A percentile compares a stretch with the other conserved stretches of the same genome.
Evolutionary conservation across 495 filamentous ascomycete genomes (phyloP).

Genomic region (Physcia stellaris): DNA sequence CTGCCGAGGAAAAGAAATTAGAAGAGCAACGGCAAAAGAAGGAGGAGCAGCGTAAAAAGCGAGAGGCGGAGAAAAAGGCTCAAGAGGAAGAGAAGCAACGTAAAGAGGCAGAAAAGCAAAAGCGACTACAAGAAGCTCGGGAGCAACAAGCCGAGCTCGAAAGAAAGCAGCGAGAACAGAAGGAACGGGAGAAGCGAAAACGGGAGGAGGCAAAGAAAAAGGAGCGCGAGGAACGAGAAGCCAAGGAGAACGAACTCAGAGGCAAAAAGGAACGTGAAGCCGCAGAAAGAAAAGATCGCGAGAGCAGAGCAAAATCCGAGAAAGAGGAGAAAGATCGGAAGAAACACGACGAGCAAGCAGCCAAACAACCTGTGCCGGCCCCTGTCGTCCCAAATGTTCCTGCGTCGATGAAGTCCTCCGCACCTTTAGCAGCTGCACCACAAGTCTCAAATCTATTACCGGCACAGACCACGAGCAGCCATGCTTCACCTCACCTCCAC

Average conservation of each 20-base stretch:
- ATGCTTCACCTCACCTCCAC: conserved; percentile 65
- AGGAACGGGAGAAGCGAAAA: conserved; percentile 57
- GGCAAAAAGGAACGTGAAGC: conserved; percentile 45
- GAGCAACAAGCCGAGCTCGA: conserved; percentile 67
- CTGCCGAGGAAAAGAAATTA: conserved; percentile 61
- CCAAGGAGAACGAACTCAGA: conserved; percentile 42
- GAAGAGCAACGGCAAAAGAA: conserved; percentile 68
- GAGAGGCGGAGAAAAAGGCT: conserved; percentile 81
- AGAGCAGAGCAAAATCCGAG: conserved; percentile 39
- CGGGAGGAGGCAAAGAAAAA: conserved; percentile 47
- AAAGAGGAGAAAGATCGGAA: conserved; percentile 35
- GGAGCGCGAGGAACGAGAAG: conserved; percentile 66
- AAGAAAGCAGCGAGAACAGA: conserved; percentile 59
- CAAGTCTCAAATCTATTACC: too few species aligned
- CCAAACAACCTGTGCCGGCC: conserved; percentile 22
- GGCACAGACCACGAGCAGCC: conserved; percentile 27
- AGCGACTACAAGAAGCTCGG: conserved; percentile 65
- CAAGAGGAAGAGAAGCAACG: conserved; percentile 73
- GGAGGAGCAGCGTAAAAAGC: conserved; percentile 84
- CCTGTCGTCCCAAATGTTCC: conserved; percentile 21
- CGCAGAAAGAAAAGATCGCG: conserved; percentile 54
- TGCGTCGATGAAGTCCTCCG: conserved; percentile 30
- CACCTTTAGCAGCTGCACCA: too few species aligned
- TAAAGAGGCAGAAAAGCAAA: conserved; percentile 68
- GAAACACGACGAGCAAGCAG: conserved; percentile 21